Conservation (phyloP, 2,329 filamentous ascomycete genomes). For the Tolypocladium amazonense region DNA sequence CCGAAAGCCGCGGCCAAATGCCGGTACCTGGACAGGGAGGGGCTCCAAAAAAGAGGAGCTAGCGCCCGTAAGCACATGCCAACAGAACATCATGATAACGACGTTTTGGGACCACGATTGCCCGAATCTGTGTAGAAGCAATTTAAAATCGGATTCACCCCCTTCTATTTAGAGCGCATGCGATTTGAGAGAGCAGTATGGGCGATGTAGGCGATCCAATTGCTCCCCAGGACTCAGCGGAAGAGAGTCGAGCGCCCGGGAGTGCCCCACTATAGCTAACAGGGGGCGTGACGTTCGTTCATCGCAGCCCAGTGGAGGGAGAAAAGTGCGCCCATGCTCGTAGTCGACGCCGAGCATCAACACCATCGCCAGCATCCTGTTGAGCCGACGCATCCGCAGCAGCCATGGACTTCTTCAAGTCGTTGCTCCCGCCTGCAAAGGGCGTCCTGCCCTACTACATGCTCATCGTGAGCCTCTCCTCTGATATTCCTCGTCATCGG, state of each 20-base stretch:
- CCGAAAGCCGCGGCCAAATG: neutral
- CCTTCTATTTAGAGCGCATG: neutral
- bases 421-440: constrained; percentile 36
- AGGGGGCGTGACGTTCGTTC: neutral
- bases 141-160: accelerated
- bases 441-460: constrained; percentile 51
- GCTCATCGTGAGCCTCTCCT: constrained; percentile 30
- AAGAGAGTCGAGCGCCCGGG: neutral
- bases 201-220: neutral
- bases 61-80: neutral
- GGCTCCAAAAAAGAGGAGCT: neutral
- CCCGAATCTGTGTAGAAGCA: neutral
- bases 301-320: neutral
- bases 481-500: neutral
- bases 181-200: neutral
- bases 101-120: neutral
- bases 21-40: neutral
- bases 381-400: neutral
- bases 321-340: neutral
- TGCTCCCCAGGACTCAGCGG: neutral
- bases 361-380: neutral
- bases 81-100: neutral
- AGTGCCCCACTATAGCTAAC: neutral
- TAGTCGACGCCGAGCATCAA: neutral
- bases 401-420: constrained; percentile 33